A percentile compares a stretch with the other conserved stretches of the same genome.
phyloP scores from a whole-genome alignment of 345 rosid species.

The Geranium brycei region DNA sequence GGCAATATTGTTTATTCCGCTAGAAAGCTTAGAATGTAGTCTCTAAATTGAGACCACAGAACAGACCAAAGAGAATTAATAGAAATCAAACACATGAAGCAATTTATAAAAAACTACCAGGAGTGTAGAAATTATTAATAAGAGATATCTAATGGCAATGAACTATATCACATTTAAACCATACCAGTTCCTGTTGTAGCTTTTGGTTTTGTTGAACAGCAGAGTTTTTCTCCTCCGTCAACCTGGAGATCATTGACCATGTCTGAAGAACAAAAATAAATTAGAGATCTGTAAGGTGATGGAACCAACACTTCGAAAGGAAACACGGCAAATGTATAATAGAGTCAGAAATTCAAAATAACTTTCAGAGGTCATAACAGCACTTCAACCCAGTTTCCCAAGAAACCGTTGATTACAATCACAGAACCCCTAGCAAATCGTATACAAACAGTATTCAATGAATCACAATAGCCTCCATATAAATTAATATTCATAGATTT shows the following conservation, averaged over 20 bases:
- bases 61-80: too few species aligned
- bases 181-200: conserved; percentile 68
- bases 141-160: neutral
- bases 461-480: too few species aligned
- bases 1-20: neutral
- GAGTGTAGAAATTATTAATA: too few species aligned
- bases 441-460: neutral
- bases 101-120: too few species aligned
- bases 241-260: conserved; percentile 56
- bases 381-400: too few species aligned
- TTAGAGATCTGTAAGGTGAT: neutral
- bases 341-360: neutral
- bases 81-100: too few species aligned
- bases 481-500: too few species aligned
- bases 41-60: too few species aligned
- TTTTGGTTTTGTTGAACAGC: conserved; percentile 48
- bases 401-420: neutral
- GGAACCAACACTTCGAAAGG: neutral
- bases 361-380: too few species aligned
- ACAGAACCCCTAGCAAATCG: neutral
- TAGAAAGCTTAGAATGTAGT: neutral
- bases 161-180: neutral
- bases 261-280: conserved; percentile 27
- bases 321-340: neutral
- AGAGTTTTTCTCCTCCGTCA: conserved; percentile 63